A percentile compares a stretch with the other conserved stretches of the same genome.
phyloP scores from a whole-genome alignment of 176 grass and related monocot species.

The Eremochloa ophiuroides region DNA sequence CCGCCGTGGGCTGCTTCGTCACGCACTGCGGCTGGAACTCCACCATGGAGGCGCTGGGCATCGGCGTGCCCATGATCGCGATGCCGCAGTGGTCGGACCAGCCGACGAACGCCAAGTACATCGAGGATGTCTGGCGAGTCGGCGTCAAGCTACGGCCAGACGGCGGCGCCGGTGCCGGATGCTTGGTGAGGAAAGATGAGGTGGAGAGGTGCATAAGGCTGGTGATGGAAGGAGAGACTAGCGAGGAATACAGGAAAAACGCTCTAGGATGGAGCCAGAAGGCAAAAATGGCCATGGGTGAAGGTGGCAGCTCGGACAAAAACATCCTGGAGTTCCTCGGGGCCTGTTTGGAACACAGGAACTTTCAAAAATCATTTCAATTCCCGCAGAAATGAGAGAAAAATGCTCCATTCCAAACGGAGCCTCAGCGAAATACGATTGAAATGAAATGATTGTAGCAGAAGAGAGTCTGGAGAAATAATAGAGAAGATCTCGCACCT shows the following conservation, averaged over 20 bases:
- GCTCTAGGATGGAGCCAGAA: background rate
- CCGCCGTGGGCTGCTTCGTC: slow-evolving; percentile 29
- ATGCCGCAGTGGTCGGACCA: slow-evolving; percentile 69
- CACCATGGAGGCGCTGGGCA: slow-evolving; percentile 14
- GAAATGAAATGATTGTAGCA: too few relatives aligned
- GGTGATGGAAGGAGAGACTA: background rate
- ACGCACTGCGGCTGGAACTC: slow-evolving; percentile 51
- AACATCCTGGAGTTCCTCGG: background rate
- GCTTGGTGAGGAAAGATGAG: background rate
- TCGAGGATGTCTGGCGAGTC: background rate
- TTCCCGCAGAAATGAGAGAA: too few relatives aligned
- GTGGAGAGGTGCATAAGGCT: background rate
- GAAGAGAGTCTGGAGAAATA: too few relatives aligned
- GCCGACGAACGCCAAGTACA: slow-evolving; percentile 35
- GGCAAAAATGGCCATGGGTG: background rate
- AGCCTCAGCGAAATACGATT: background rate
- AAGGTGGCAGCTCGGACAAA: background rate
- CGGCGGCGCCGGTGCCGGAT: background rate
- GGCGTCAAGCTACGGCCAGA: background rate
- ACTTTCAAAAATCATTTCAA: too few relatives aligned
- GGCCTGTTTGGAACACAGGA: too few relatives aligned
- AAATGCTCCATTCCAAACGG: too few relatives aligned
- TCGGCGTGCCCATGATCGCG: background rate
- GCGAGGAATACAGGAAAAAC: background rate
- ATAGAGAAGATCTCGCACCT: too few relatives aligned